These are phyloP conservation scores for Rhodomyrtus psidioides DNA, from an alignment of 441 rosid species.

Conservation along the genomic window DNA sequence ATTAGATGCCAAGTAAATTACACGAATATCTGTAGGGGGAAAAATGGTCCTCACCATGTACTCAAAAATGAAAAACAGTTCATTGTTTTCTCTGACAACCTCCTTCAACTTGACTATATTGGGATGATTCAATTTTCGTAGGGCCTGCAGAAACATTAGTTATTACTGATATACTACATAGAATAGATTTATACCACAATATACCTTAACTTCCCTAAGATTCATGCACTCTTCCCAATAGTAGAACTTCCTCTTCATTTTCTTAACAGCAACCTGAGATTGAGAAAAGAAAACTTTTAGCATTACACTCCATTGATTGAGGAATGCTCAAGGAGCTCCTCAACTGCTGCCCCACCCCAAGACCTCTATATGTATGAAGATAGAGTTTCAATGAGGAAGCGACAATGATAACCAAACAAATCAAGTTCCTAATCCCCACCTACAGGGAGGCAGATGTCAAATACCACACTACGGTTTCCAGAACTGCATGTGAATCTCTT, in stretches of 20 bases:
- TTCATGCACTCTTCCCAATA: conserved; percentile 93
- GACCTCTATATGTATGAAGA: background rate
- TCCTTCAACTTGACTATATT: conserved; percentile 69
- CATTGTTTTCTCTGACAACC: conserved; percentile 74
- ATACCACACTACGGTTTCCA: background rate
- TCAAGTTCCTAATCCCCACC: background rate
- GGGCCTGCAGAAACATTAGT: conserved; percentile 52
- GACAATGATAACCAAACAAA: background rate
- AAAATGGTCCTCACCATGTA: conserved; percentile 58
- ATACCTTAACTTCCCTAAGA: conserved; percentile 89
- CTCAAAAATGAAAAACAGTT: conserved; percentile 93
- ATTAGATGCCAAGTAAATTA: background rate
- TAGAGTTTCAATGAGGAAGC: background rate
- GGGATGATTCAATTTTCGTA: conserved; percentile 71
- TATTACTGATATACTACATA: background rate
- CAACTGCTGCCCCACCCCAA: background rate
- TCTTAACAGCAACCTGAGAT: conserved; percentile 90
- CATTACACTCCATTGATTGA: background rate
- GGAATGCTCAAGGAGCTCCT: background rate
- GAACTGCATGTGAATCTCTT: background rate
- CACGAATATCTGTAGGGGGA: background rate
- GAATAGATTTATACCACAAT: background rate
- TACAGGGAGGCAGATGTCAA: background rate
- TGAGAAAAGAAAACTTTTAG: background rate
- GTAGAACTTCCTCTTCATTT: conserved; percentile 90